Conservation (phyloP, 176 grass and related monocot species). For the Raddia guianensis region DNA sequence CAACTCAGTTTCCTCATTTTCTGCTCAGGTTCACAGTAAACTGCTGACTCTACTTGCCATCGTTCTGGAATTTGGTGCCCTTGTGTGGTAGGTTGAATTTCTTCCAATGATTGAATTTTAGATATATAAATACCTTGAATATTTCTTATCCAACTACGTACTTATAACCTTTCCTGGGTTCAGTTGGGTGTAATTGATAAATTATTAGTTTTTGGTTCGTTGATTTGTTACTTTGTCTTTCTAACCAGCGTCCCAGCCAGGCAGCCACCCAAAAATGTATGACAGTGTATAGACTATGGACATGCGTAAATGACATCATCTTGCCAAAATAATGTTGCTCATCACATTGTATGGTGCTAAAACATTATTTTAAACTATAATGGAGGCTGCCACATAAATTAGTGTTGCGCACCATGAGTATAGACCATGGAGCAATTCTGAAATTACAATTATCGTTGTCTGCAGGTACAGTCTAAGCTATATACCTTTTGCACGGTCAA, state of each 20-base stretch:
- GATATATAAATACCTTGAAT: slow-evolving; percentile 1
- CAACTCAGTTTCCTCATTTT: slow-evolving; percentile 13
- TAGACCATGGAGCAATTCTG: not conserved
- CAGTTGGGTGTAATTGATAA: not conserved
- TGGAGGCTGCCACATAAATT: not conserved
- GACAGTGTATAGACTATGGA: not conserved
- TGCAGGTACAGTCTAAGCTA: slow-evolving; percentile 99
- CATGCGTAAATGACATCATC: not conserved
- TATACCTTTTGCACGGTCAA: slow-evolving; percentile 94
- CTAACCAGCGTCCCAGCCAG: not conserved
- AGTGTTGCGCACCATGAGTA: not conserved
- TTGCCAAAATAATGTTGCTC: not conserved
- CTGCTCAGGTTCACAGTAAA: slow-evolving; percentile 82
- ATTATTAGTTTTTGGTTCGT: not conserved
- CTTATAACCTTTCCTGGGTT: not conserved
- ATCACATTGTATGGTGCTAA: not conserved
- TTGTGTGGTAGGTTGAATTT: slow-evolving; percentile 74
- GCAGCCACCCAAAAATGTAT: not conserved
- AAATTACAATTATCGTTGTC: slow-evolving; percentile 35
- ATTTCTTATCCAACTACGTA: not conserved
- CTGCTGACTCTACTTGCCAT: slow-evolving; percentile 92
- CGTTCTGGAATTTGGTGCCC: slow-evolving; percentile 89
- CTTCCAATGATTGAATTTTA: slow-evolving; percentile 19
- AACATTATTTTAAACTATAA: slow-evolving; percentile 9
- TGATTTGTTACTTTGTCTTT: not conserved